Evolutionary conservation across 495 filamentous ascomycete genomes (phyloP).

Genomic region (Neurospora pannonica): DNA sequence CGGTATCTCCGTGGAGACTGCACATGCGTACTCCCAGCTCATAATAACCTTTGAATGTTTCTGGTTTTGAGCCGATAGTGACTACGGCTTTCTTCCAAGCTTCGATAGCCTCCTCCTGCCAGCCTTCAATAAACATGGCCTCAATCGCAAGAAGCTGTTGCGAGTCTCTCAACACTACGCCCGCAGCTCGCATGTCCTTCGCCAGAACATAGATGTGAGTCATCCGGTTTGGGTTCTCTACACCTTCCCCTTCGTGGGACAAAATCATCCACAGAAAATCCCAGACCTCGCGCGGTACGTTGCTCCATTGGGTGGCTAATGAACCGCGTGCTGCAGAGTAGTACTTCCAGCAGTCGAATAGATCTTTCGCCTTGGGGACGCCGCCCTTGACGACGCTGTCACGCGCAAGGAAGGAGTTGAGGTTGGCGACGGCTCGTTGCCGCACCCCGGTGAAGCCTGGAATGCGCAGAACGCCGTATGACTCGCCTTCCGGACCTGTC

Average conservation of each 20-base stretch:
- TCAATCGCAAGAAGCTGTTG: slow-evolving; percentile 58
- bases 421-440: slow-evolving; percentile 12
- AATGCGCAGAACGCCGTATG: slow-evolving; percentile 14
- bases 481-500: slow-evolving; percentile 17
- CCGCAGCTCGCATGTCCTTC: slow-evolving; percentile 51
- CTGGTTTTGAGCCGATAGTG: slow-evolving; percentile 42
- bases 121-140: slow-evolving; percentile 50
- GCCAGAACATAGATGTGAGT: slow-evolving; percentile 49
- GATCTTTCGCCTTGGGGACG: slow-evolving; percentile 16
- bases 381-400: slow-evolving; percentile 21
- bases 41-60: slow-evolving; percentile 49
- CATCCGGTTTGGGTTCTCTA: slow-evolving; percentile 44
- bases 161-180: slow-evolving; percentile 39
- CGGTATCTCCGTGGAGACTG: slow-evolving; percentile 46
- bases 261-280: slow-evolving; percentile 44
- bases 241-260: slow-evolving; percentile 16
- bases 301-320: slow-evolving; percentile 33
- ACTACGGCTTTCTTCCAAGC: slow-evolving; percentile 53
- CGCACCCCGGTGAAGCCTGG: slow-evolving; percentile 16
- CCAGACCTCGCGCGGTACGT: slow-evolving; percentile 44
- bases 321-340: slow-evolving; percentile 34
- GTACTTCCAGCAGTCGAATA: slow-evolving; percentile 32
- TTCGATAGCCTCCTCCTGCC: slow-evolving; percentile 49
- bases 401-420: slow-evolving; percentile 20
- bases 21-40: slow-evolving; percentile 62